Conservation (phyloP, 768 basidiomycete genomes). For the Lactarius hengduanensis region DNA sequence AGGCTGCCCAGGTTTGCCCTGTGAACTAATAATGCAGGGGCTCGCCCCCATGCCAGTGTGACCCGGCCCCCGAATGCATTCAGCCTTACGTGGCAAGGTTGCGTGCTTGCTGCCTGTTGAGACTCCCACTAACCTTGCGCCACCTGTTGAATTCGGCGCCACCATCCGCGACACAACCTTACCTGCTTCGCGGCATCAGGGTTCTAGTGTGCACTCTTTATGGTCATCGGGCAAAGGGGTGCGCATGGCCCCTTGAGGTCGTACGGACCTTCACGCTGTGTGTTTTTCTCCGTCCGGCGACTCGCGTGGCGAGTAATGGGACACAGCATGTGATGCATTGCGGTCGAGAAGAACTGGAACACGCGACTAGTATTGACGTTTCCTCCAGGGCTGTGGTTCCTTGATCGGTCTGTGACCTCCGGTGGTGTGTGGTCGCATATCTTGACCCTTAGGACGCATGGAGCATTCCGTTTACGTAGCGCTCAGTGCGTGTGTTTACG, state of each 20-base stretch:
- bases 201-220: background rate
- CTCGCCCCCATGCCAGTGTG: too few relatives aligned
- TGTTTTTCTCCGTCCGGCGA: background rate
- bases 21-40: background rate
- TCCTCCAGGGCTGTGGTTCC: background rate
- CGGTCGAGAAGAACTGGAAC: background rate
- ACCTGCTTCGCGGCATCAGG: background rate
- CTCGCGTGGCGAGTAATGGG: background rate
- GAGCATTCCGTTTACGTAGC: conserved; percentile 16
- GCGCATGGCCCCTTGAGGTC: background rate
- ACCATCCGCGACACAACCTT: conserved; percentile 6
- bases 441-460: conserved; percentile 13
- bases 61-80: background rate
- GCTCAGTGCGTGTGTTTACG: conserved; percentile 4
- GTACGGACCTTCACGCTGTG: background rate
- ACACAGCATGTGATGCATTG: background rate
- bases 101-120: background rate
- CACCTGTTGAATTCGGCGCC: conserved; percentile 3
- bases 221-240: background rate
- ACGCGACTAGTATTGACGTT: background rate
- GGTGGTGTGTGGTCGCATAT: background rate
- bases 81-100: conserved; percentile 1
- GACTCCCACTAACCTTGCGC: background rate
- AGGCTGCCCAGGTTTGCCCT: background rate
- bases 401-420: conserved; percentile 1